Conservation (phyloP, 345 rosid species). For the Abelmoschus esculentus region DNA sequence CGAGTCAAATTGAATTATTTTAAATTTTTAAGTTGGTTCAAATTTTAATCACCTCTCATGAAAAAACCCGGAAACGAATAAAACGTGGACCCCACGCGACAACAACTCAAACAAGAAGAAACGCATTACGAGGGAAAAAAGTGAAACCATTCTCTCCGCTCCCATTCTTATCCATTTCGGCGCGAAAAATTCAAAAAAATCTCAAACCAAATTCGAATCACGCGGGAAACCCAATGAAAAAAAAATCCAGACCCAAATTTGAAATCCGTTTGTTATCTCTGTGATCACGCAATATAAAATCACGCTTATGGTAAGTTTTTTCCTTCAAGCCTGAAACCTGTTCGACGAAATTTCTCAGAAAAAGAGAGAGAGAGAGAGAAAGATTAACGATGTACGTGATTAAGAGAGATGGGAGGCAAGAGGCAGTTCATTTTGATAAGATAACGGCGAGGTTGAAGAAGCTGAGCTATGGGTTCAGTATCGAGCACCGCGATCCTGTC, state of each 20-base stretch:
- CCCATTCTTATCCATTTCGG: not conserved
- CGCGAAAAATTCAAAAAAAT: not conserved
- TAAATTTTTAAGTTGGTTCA: too few relatives aligned
- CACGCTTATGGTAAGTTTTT: not conserved
- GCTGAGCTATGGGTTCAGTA: constrained; percentile 87
- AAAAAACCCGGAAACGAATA: too few relatives aligned
- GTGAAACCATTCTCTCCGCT: not conserved
- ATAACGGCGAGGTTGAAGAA: constrained; percentile 94
- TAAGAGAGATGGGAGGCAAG: constrained; percentile 88
- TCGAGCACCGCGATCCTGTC: constrained; percentile 88
- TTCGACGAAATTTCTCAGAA: constrained; percentile 28
- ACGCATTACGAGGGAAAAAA: not conserved
- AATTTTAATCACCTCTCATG: too few relatives aligned
- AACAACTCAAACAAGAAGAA: not conserved
- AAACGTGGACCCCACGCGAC: not conserved
- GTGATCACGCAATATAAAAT: not conserved
- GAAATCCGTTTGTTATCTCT: not conserved
- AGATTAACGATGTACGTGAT: constrained; percentile 45
- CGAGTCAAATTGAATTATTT: too few relatives aligned
- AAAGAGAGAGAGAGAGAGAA: not conserved
- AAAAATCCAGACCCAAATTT: not conserved
- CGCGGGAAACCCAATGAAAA: not conserved
- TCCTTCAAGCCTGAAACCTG: constrained; percentile 44
- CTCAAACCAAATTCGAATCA: not conserved
- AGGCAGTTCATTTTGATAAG: constrained; percentile 88